Conservation (phyloP, 495 filamentous ascomycete genomes). For the Aspergillus carlsbadensis region DNA sequence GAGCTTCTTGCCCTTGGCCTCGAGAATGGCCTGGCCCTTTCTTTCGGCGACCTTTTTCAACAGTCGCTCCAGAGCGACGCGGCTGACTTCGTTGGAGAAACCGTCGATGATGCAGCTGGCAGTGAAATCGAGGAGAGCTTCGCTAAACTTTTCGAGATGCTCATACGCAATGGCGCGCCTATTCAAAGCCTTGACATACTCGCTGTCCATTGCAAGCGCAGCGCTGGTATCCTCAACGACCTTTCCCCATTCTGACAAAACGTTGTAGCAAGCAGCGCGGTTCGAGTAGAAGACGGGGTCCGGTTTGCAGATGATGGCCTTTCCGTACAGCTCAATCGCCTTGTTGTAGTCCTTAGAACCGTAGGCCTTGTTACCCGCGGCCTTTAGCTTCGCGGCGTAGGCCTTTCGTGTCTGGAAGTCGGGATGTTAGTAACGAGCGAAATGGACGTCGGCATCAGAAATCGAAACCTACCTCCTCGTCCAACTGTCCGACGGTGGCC, state of each 20-base stretch:
- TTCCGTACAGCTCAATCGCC: constrained; percentile 91
- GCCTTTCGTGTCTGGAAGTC: constrained; percentile 58
- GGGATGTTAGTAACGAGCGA: constrained; percentile 16
- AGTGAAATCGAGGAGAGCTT: constrained; percentile 94
- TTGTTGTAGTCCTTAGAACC: constrained; percentile 84
- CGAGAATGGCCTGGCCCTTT: constrained; percentile 85
- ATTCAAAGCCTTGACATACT: constrained; percentile 98
- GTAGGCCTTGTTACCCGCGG: constrained; percentile 94
- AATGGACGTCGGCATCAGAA: constrained; percentile 1
- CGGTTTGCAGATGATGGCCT: constrained; percentile 94
- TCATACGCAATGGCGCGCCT: constrained; percentile 95
- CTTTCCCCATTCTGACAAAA: constrained; percentile 87
- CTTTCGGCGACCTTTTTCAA: constrained; percentile 96
- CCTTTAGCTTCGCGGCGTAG: constrained; percentile 87
- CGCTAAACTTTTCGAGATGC: constrained; percentile 84
- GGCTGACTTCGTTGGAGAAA: constrained; percentile 86
- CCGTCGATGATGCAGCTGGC: constrained; percentile 98
- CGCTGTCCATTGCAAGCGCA: constrained; percentile 83
- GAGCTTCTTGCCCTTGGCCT: constrained; percentile 73
- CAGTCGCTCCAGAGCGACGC: constrained; percentile 85
- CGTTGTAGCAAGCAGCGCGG: constrained; percentile 95
- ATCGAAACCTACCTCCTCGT: constrained; percentile 55
- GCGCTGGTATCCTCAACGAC: constrained; percentile 97
- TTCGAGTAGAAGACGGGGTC: constrained; percentile 99
- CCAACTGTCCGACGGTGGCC: constrained; percentile 64